Conservation (phyloP, 192 early-diverging fungal species). For the Rhizoclosmatium sp. region DNA sequence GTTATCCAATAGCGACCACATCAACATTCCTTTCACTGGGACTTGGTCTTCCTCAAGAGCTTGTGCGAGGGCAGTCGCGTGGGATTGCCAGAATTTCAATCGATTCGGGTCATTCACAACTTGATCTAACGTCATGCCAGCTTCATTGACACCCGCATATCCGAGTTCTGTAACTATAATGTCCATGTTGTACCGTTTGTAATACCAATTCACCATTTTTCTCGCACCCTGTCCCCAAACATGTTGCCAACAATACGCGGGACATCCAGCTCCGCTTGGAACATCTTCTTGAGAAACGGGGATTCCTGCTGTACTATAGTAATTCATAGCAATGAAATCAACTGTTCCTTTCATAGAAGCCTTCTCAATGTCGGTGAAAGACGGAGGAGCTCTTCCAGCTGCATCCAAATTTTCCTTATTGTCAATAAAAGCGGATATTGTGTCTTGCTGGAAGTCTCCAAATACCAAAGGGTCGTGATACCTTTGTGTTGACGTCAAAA, state of each 20-base stretch:
- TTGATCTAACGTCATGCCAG: background rate
- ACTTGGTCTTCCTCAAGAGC: constrained; percentile 38
- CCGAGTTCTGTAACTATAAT: constrained; percentile 36
- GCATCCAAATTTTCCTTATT: constrained; percentile 1
- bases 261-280: constrained; percentile 1
- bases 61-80: constrained; percentile 24
- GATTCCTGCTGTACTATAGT: constrained; percentile 43
- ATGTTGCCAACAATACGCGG: constrained; percentile 20
- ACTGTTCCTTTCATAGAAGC: constrained; percentile 42
- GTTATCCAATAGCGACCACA: constrained; percentile 55
- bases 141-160: constrained; percentile 10
- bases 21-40: constrained; percentile 41
- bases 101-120: constrained; percentile 25
- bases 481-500: background rate
- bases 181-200: constrained; percentile 33
- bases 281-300: background rate
- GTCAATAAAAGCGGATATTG: background rate
- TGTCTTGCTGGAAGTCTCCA: constrained; percentile 10
- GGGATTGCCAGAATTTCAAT: constrained; percentile 46
- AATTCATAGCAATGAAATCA: constrained; percentile 56
- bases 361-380: constrained; percentile 44
- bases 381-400: constrained; percentile 39
- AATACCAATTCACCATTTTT: constrained; percentile 10
- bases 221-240: constrained; percentile 12
- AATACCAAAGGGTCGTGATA: constrained; percentile 14